These are phyloP conservation scores for Chenopodium berlandieri DNA, from an alignment of 148 eudicot genomes.

Conservation along the genomic window DNA sequence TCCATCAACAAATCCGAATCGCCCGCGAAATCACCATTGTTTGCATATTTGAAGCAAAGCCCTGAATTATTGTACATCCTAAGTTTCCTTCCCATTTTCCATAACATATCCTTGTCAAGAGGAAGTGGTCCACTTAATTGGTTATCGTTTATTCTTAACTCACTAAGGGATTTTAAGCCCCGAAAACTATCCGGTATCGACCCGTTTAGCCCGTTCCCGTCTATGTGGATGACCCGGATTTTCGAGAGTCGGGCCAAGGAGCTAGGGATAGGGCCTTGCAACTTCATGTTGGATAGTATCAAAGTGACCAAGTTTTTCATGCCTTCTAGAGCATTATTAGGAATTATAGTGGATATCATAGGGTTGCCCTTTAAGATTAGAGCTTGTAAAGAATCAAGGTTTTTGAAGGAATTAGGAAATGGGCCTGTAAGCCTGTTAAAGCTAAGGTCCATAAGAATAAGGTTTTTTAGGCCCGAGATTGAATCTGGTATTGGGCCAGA, in stretches of 20 bases:
- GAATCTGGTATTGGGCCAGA: constrained; percentile 66
- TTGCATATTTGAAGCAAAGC: constrained; percentile 58
- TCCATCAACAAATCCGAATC: constrained; percentile 42
- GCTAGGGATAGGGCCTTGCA: constrained; percentile 66
- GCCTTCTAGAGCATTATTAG: constrained; percentile 48
- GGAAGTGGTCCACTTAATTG: constrained; percentile 64
- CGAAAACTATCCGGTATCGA: constrained; percentile 62
- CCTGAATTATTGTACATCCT: constrained; percentile 69
- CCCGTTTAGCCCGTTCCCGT: constrained; percentile 66
- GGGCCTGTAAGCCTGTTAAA: constrained; percentile 64
- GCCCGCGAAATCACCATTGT: constrained; percentile 47
- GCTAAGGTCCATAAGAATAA: constrained; percentile 75
- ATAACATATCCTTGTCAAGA: constrained; percentile 58
- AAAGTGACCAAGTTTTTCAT: constrained; percentile 62
- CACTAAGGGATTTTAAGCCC: constrained; percentile 45
- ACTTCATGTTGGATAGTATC: constrained; percentile 63
- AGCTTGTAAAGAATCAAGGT: constrained; percentile 60
- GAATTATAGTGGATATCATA: constrained; percentile 42
- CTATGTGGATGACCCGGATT: constrained; percentile 71
- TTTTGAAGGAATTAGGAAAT: constrained; percentile 46
- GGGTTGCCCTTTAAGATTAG: constrained; percentile 66
- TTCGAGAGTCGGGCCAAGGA: constrained; percentile 54
- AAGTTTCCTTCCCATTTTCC: constrained; percentile 83
- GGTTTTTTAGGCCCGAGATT: constrained; percentile 41
- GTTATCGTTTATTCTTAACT: constrained; percentile 70